These are phyloP conservation scores for Pulveroboletus sp. DNA, from an alignment of 768 basidiomycete genomes.

Conservation along the genomic window DNA sequence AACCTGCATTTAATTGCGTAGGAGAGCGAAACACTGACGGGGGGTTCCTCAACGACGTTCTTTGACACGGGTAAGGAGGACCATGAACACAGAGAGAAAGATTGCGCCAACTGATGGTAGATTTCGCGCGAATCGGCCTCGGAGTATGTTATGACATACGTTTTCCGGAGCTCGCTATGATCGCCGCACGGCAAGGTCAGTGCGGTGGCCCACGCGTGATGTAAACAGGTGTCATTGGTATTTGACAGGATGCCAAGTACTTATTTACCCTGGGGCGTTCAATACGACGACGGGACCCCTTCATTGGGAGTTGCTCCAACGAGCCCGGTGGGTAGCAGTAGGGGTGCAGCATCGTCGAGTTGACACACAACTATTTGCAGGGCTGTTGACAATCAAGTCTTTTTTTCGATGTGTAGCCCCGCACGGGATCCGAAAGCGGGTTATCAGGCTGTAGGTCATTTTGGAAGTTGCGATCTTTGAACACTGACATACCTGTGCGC, in stretches of 20 bases:
- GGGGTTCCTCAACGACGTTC: constrained; percentile 66
- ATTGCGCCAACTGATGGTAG: constrained; percentile 35
- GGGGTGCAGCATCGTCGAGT: not conserved
- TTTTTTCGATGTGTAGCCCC: constrained; percentile 92
- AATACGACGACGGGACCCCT: constrained; percentile 93
- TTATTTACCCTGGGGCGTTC: constrained; percentile 94
- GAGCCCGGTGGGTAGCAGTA: constrained; percentile 54
- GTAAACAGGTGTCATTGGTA: not conserved
- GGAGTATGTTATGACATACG: constrained; percentile 97
- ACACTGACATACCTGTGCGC: not conserved
- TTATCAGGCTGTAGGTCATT: constrained; percentile 77
- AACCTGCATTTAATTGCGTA: constrained; percentile 29
- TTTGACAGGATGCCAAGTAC: constrained; percentile 69
- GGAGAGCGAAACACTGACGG: constrained; percentile 87
- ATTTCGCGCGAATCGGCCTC: constrained; percentile 95
- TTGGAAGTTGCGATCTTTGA: not conserved
- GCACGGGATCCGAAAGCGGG: constrained; percentile 77
- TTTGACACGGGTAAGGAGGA: constrained; percentile 81
- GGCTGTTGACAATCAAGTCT: constrained; percentile 97
- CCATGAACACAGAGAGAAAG: not conserved
- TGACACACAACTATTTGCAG: constrained; percentile 38
- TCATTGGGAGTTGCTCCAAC: constrained; percentile 92
- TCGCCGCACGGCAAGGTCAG: constrained; percentile 78
- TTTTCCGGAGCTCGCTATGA: constrained; percentile 92
- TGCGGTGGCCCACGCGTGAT: not conserved